phyloP scores from a whole-genome alignment of 2,329 filamentous ascomycete genomes.

The Colletotrichum brevisporum region DNA sequence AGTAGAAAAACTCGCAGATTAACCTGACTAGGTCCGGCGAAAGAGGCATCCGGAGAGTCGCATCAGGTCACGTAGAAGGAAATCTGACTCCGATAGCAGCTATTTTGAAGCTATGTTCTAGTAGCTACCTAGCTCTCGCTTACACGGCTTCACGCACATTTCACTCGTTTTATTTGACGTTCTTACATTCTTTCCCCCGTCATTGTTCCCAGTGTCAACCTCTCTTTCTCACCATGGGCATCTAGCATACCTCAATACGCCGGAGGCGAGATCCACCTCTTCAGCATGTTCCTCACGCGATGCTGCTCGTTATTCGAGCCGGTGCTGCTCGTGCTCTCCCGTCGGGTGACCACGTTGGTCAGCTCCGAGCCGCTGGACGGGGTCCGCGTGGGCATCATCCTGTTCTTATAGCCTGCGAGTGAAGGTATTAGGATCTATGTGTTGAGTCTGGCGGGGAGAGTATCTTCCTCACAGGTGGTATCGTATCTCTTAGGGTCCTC shows the following conservation, averaged over 20 bases:
- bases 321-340: slow-evolving; percentile 31
- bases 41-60: no score
- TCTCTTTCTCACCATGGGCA: background rate
- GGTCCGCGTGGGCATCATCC: slow-evolving; percentile 31
- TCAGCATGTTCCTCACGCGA: slow-evolving; percentile 26
- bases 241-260: background rate
- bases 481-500: slow-evolving; percentile 35
- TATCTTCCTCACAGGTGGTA: slow-evolving; percentile 4
- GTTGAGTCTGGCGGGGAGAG: background rate
- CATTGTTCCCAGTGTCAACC: background rate
- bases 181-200: background rate
- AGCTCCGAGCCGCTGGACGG: slow-evolving; percentile 33
- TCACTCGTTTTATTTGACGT: no score
- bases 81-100: no score
- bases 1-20: no score
- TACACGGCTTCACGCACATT: no score
- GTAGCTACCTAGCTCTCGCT: no score
- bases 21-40: no score
- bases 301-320: slow-evolving; percentile 22
- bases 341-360: slow-evolving; percentile 26
- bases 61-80: no score
- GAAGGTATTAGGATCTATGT: no score
- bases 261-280: slow-evolving; percentile 30
- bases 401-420: slow-evolving; percentile 32
- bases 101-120: no score